Percentiles rank a stretch among this genome's conserved stretches.
Evolutionary conservation across 306 rosid genomes (phyloP).

Genomic region (Vigna radiata): DNA sequence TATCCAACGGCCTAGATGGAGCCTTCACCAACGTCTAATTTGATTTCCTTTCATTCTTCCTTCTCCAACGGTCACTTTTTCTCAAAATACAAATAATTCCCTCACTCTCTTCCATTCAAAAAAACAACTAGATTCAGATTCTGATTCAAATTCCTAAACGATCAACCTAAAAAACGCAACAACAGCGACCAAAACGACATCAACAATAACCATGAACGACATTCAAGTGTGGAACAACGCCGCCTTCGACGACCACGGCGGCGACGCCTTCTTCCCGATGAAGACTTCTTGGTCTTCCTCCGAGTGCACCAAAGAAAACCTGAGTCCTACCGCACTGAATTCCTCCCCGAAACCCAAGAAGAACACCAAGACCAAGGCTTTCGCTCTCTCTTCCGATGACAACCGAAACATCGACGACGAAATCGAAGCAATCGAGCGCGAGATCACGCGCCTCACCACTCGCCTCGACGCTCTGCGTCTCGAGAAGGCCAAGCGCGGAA

Average conservation of each 20-base stretch:
- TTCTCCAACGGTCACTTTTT: slow-evolving; percentile 33
- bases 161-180: background rate
- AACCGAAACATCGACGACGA: slow-evolving; percentile 34
- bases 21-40: slow-evolving; percentile 24
- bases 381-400: background rate
- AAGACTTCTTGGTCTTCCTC: slow-evolving; percentile 47
- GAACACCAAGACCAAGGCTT: slow-evolving; percentile 7
- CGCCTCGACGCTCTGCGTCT: slow-evolving; percentile 40
- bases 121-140: background rate
- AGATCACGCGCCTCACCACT: slow-evolving; percentile 38
- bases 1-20: slow-evolving; percentile 22
- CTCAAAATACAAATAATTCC: slow-evolving; percentile 43
- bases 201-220: background rate
- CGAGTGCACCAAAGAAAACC: slow-evolving; percentile 44
- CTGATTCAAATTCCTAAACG: slow-evolving; percentile 13
- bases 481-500: slow-evolving; percentile 18
- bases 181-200: background rate
- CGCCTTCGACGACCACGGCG: slow-evolving; percentile 42
- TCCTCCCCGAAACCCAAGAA: slow-evolving; percentile 32
- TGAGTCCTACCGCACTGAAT: slow-evolving; percentile 41
- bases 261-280: background rate
- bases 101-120: background rate
- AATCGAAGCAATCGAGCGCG: slow-evolving; percentile 30
- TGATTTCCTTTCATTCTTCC: background rate
- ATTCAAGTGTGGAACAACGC: slow-evolving; percentile 51